Evolutionary conservation across 345 rosid genomes (phyloP), one percentile per base, ranked within the genome.

Genomic region (Punica granatum): DNA sequence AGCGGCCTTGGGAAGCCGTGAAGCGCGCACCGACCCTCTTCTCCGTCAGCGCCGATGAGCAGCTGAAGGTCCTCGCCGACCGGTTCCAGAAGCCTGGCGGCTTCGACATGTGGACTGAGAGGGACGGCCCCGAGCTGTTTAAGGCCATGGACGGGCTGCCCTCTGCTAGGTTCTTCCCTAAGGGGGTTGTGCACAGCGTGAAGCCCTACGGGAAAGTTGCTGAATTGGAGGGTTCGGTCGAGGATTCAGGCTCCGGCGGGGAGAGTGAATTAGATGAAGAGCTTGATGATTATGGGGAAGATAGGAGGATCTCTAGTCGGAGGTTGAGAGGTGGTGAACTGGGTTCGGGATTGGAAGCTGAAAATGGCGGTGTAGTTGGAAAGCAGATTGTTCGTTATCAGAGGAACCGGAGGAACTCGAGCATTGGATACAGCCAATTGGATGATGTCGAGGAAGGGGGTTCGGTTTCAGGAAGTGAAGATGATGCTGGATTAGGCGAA

Each of bases 81-180:
- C 88, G 95, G 61, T 94, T 94, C 74, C 95, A 91, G 83, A 84
- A 73, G 69, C 95, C 96, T 0, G 87, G 97, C 0, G 97, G 99
- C 7, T 89, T 90, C 65, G 92, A 94, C 67, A 64, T 94, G 63
- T 94, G 95, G 92, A 76, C 85, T 32, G 87, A 90, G 1, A 73
- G 74, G 36, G 96, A 94, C 60, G 89, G 97, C 0, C 91, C 95
- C 6, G 89, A 85, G 69, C 37, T 89, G 72, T 87, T 85, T 43
- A 77, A 83, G 39, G 71, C 80, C 3, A 81, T 68, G 7, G 88
- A 84, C 34, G 91, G 80, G 1, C 64, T 90, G 72, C 91, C 96
- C 6, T 87, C 99, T 6, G 96, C 96, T 10, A 81, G 95, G 82
- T 86, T 90, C 73, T 90, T 85, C 35, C 95, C 97, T 0, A 86